Evolutionary conservation across 1,284 basidiomycete genomes (phyloP).

Genomic region (Gymnopus androsaceus): DNA sequence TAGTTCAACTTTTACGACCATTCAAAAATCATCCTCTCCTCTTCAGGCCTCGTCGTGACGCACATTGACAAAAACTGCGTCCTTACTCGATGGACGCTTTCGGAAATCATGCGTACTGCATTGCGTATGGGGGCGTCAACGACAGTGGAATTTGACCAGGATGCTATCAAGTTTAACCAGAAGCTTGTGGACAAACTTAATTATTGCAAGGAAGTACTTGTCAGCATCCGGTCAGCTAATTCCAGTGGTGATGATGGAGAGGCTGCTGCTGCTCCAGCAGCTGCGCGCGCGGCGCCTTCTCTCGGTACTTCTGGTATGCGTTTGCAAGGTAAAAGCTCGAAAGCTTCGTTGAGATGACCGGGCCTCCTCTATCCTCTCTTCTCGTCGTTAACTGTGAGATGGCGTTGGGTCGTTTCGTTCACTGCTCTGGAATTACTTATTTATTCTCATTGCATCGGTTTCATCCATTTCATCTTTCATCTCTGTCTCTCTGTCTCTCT

Average conservation of each 20-base stretch:
- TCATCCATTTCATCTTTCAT: too few relatives aligned
- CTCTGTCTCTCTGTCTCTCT: too few relatives aligned
- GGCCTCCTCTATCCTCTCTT: background rate
- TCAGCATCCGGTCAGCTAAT: conserved; percentile 56
- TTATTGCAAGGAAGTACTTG: conserved; percentile 79
- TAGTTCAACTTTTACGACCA: conserved; percentile 99
- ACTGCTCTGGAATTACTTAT: too few relatives aligned
- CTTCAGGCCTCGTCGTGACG: conserved; percentile 76
- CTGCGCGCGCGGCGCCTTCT: background rate
- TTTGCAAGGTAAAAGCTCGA: background rate
- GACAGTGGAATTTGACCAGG: conserved; percentile 40
- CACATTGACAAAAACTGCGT: conserved; percentile 90
- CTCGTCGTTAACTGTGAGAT: too few relatives aligned
- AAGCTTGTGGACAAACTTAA: conserved; percentile 75
- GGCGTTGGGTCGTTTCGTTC: too few relatives aligned
- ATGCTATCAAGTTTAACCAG: conserved; percentile 60
- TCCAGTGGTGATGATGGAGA: background rate
- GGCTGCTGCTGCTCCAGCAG: background rate
- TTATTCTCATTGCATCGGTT: too few relatives aligned
- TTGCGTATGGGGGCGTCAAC: conserved; percentile 39
- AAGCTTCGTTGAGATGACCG: conserved; percentile 11
- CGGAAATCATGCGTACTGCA: conserved; percentile 68
- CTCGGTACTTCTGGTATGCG: background rate
- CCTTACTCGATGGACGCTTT: conserved; percentile 75
- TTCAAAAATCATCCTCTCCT: conserved; percentile 89